A percentile compares a stretch with the other conserved stretches of the same genome.
Evolutionary conservation across 2,329 filamentous ascomycete species (phyloP).

Genomic region (Cordyceps cicadae): DNA sequence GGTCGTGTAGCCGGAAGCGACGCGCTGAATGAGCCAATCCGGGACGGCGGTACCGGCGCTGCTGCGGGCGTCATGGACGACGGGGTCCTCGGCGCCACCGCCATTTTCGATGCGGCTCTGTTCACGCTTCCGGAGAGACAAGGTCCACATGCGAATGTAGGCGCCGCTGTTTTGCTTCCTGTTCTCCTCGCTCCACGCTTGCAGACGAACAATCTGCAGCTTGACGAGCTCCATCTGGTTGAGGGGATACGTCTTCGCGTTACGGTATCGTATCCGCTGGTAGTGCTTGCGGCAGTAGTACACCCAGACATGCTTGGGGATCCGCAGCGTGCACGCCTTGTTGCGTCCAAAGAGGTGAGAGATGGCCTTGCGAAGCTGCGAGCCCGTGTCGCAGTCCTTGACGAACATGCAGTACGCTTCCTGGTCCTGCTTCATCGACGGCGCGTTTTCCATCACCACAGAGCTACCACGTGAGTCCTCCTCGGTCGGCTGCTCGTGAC

Average conservation of each 20-base stretch:
- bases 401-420: slow-evolving; percentile 45
- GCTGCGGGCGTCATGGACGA: slow-evolving; percentile 16
- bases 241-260: slow-evolving; percentile 50
- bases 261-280: slow-evolving; percentile 65
- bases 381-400: slow-evolving; percentile 49
- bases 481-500: background rate
- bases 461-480: background rate
- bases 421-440: slow-evolving; percentile 15
- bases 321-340: slow-evolving; percentile 64
- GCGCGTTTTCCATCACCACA: slow-evolving; percentile 12
- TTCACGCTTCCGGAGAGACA: slow-evolving; percentile 58
- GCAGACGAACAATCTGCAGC: slow-evolving; percentile 53
- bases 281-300: slow-evolving; percentile 77
- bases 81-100: slow-evolving; percentile 22
- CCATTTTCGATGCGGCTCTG: slow-evolving; percentile 43
- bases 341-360: slow-evolving; percentile 79
- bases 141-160: slow-evolving; percentile 42
- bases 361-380: slow-evolving; percentile 63
- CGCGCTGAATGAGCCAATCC: slow-evolving; percentile 39
- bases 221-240: slow-evolving; percentile 57
- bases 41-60: slow-evolving; percentile 35
- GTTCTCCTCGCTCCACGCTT: slow-evolving; percentile 53
- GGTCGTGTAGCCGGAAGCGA: slow-evolving; percentile 40
- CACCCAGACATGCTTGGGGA: slow-evolving; percentile 64
- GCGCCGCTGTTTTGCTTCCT: slow-evolving; percentile 22